Percentiles rank a stretch among this genome's conserved stretches.
Evolutionary conservation across 306 rosid species (phyloP).

Genomic region (Quercus glauca): DNA sequence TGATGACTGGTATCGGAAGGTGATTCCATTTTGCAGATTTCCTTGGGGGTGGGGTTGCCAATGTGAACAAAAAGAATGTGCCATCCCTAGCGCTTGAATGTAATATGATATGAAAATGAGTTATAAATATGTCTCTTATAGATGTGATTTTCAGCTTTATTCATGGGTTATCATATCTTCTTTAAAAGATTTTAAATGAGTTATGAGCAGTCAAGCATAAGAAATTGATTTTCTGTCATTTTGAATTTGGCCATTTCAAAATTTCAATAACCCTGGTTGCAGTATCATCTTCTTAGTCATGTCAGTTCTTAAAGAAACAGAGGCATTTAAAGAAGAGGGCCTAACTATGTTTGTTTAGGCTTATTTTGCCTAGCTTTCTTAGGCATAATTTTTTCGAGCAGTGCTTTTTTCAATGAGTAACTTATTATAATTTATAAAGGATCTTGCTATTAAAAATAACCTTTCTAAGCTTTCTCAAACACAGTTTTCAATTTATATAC

Average conservation of each 20-base stretch:
- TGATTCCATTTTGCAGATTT: neutral
- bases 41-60: neutral
- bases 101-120: neutral
- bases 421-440: too few species aligned
- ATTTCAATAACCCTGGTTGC: too few species aligned
- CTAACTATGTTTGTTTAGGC: neutral
- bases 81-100: neutral
- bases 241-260: conserved; percentile 6
- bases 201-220: neutral
- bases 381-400: too few species aligned
- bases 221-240: neutral
- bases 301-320: neutral
- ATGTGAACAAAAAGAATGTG: neutral
- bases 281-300: too few species aligned
- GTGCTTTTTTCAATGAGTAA: too few species aligned
- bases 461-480: too few species aligned
- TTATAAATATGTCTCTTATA: neutral
- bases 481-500: too few species aligned
- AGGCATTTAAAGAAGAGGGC: neutral
- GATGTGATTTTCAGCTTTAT: neutral
- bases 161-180: neutral
- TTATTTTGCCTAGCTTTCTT: neutral
- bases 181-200: neutral
- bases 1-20: conserved; percentile 14
- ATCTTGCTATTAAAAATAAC: too few species aligned